Evolutionary conservation across 257 asterid species (phyloP), one percentile per base, ranked within the genome.

Genomic region (Echites panduratus): DNA sequence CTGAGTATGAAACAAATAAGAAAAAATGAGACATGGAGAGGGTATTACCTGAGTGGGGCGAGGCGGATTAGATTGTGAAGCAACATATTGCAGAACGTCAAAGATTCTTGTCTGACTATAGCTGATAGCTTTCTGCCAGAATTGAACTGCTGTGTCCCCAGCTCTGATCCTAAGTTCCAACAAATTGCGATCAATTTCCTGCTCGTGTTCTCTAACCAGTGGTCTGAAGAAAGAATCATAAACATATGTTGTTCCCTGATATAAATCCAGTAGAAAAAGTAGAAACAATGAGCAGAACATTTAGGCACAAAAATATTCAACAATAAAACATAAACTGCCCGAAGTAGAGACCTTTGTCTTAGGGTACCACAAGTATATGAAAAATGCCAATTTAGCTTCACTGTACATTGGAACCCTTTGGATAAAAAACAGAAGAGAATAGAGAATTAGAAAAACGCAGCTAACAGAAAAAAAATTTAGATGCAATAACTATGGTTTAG

Each of bases 321-420:
- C 35, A 48, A 20, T 54, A 45, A 35, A 47, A 20, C 65, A 27
- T 35, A 22, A 41, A 74, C 19, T 49, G 67, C 49, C n/a, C 27
- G 77, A 79, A 66, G 77, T 53, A 58, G 73, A 73, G 56, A 89
- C 99, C 97, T 89, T 89, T 12, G 97, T 94, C 84, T 91, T 94
- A 63, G 99, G 99, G 79, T 69, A 89, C 99, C 97, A 91, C 83
- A 91, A 74, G 89, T 91, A 94, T 77, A 91, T 85, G 76, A 91
- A 84, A 88, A 94, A 91, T 71, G 97, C 99, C 91, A 94, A 71
- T 84, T 94, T 94, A 72, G 97, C 97, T 88, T 94, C 99, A 77
- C 96, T 89, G 73, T 94, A 91, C 96, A 94, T 88, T 47, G 98
- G 98, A 83, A 94, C 80, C 99, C 97, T 94, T 80, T 79, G 80